phyloP scores from a whole-genome alignment of 768 basidiomycete genomes.

The Pleurotus platypus region DNA sequence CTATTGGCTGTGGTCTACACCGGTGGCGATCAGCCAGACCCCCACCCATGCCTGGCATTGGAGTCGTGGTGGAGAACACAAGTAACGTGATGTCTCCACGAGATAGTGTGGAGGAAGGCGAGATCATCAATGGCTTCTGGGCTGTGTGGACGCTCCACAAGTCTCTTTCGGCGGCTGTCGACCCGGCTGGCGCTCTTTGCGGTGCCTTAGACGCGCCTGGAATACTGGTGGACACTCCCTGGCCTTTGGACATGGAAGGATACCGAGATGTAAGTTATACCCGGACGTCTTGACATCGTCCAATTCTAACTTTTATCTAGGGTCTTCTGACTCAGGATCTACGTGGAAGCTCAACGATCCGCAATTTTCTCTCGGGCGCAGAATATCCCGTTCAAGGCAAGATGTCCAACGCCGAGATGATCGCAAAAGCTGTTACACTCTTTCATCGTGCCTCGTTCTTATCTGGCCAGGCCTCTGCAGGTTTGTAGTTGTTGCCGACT shows the following conservation, averaged over 20 bases:
- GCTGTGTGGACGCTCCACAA: constrained; percentile 56
- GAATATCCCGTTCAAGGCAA: constrained; percentile 27
- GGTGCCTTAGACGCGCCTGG: constrained; percentile 50
- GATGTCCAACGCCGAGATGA: constrained; percentile 35
- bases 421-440: constrained; percentile 53
- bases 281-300: background rate
- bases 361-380: constrained; percentile 41
- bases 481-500: constrained; percentile 22
- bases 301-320: constrained; percentile 21
- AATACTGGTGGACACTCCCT: constrained; percentile 49
- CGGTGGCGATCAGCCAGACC: constrained; percentile 35
- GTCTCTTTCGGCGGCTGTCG: constrained; percentile 49
- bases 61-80: constrained; percentile 28
- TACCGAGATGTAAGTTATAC: constrained; percentile 32
- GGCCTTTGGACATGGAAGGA: constrained; percentile 40
- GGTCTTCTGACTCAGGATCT: constrained; percentile 40
- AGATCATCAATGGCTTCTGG: constrained; percentile 69
- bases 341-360: constrained; percentile 44
- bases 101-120: constrained; percentile 57
- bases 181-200: constrained; percentile 49
- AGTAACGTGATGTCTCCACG: constrained; percentile 36
- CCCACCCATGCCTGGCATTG: constrained; percentile 29
- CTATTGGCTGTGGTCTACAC: constrained; percentile 44
- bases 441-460: constrained; percentile 57
- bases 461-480: constrained; percentile 41